Evolutionary conservation across 2,329 filamentous ascomycete species (phyloP).

Genomic region (Claviceps sp.): DNA sequence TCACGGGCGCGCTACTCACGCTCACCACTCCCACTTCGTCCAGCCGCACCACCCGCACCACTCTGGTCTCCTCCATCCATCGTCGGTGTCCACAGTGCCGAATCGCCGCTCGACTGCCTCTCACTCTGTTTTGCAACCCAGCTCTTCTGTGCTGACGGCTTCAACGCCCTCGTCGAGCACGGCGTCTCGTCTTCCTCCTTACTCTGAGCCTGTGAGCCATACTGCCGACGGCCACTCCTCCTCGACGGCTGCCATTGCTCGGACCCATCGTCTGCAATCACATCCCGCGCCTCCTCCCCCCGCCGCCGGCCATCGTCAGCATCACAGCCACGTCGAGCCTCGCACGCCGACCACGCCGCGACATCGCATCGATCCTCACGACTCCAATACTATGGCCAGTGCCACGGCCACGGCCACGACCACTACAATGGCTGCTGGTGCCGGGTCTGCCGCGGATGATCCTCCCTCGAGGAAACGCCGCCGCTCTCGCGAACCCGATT

Average conservation of each 20-base stretch:
- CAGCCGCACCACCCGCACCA: slow-evolving; percentile 3
- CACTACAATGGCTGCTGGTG: slow-evolving; percentile 5
- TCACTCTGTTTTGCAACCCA: slow-evolving; percentile 14
- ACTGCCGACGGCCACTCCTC: slow-evolving; percentile 17
- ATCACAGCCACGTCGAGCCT: slow-evolving; percentile 9
- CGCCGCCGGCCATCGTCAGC: slow-evolving; percentile 13
- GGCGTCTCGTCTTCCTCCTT: slow-evolving; percentile 13
- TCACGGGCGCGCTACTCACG: slow-evolving; percentile 8
- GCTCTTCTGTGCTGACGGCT: slow-evolving; percentile 10
- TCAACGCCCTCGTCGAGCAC: slow-evolving; percentile 12
- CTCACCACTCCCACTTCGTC: slow-evolving; percentile 2
- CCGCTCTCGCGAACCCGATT: slow-evolving; percentile 55
- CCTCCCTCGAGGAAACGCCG: slow-evolving; percentile 34
- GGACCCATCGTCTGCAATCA: slow-evolving; percentile 13
- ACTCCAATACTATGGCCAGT: slow-evolving; percentile 12
- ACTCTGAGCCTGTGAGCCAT: slow-evolving; percentile 14
- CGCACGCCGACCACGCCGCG: slow-evolving; percentile 11
- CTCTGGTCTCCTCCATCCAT: slow-evolving; percentile 10
- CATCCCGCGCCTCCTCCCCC: slow-evolving; percentile 19
- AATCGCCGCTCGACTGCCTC: slow-evolving; percentile 18
- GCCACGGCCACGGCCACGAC: slow-evolving; percentile 3
- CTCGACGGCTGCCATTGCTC: slow-evolving; percentile 19
- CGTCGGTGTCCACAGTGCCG: background rate
- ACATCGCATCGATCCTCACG: slow-evolving; percentile 9
- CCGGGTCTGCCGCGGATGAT: slow-evolving; percentile 17